These are phyloP conservation scores for Isabelozyma heimii DNA, from an alignment of 805 yeast species.

Conservation along the genomic window DNA sequence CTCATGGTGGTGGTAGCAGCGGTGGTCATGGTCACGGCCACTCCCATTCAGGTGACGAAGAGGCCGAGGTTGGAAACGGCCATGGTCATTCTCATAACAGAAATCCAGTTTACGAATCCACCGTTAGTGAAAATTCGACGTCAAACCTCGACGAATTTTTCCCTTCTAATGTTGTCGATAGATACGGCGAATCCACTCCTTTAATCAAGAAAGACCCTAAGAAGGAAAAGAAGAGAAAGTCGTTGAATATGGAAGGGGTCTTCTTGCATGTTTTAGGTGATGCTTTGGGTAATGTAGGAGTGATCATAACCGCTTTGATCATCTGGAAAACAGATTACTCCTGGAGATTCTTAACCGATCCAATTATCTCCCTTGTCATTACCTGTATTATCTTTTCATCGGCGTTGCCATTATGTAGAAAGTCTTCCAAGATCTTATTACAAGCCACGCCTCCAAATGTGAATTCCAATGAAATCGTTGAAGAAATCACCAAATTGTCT, in stretches of 20 bases:
- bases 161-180: conserved; percentile 47
- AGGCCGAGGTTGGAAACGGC: background rate
- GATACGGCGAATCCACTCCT: conserved; percentile 36
- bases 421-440: conserved; percentile 80
- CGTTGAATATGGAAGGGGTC: conserved; percentile 97
- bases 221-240: conserved; percentile 38
- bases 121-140: conserved; percentile 18
- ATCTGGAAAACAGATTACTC: conserved; percentile 91
- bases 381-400: conserved; percentile 86
- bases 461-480: conserved; percentile 69
- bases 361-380: conserved; percentile 78
- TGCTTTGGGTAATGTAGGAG: conserved; percentile 94
- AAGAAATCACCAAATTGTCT: conserved; percentile 62
- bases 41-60: conserved; percentile 24
- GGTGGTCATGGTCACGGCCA: conserved; percentile 45
- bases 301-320: conserved; percentile 81
- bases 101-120: conserved; percentile 1
- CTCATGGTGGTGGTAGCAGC: conserved; percentile 48
- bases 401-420: conserved; percentile 85
- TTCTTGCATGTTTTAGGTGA: conserved; percentile 94
- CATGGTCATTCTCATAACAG: background rate
- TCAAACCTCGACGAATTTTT: conserved; percentile 34
- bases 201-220: conserved; percentile 18
- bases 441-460: conserved; percentile 92
- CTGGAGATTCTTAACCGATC: conserved; percentile 88